A percentile compares a stretch with the other conserved stretches of the same genome.
Conservation (phyloP, 345 rosid genomes). For the Gossypium sturtianum region DNA sequence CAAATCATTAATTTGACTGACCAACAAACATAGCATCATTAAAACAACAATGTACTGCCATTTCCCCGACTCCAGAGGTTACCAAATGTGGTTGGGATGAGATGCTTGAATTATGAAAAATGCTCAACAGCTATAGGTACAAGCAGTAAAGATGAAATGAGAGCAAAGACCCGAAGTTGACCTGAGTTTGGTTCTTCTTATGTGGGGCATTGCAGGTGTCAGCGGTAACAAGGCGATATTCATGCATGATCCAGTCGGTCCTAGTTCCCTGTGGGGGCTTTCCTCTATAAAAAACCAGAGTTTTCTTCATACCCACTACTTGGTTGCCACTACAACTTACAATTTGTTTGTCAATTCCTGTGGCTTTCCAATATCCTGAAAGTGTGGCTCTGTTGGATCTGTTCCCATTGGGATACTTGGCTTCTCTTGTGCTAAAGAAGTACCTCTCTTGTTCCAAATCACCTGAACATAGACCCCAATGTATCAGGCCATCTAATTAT, state of each 20-base stretch:
- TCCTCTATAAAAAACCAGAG: constrained; percentile 89
- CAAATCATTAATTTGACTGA: constrained; percentile 5
- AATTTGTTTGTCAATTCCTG: constrained; percentile 78
- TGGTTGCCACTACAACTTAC: constrained; percentile 49
- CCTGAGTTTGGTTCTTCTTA: background rate
- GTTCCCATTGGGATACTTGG: constrained; percentile 88
- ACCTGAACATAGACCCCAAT: constrained; percentile 30
- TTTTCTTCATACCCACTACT: constrained; percentile 87
- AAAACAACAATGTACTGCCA: background rate
- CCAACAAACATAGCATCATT: background rate
- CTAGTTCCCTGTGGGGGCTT: constrained; percentile 77
- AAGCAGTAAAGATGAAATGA: background rate
- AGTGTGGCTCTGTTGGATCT: constrained; percentile 77
- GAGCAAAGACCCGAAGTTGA: background rate
- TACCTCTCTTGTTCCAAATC: constrained; percentile 84
- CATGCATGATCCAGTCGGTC: constrained; percentile 98
- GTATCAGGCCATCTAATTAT: background rate
- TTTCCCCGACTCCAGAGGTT: no score
- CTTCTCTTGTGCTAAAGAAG: constrained; percentile 83
- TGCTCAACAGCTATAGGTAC: background rate
- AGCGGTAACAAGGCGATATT: constrained; percentile 54
- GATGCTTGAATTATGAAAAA: background rate
- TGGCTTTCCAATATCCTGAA: constrained; percentile 96
- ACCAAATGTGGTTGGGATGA: no score
- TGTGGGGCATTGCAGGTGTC: background rate